Conservation (phyloP, 106 monocot genomes). For the Cymbidium sinense region DNA sequence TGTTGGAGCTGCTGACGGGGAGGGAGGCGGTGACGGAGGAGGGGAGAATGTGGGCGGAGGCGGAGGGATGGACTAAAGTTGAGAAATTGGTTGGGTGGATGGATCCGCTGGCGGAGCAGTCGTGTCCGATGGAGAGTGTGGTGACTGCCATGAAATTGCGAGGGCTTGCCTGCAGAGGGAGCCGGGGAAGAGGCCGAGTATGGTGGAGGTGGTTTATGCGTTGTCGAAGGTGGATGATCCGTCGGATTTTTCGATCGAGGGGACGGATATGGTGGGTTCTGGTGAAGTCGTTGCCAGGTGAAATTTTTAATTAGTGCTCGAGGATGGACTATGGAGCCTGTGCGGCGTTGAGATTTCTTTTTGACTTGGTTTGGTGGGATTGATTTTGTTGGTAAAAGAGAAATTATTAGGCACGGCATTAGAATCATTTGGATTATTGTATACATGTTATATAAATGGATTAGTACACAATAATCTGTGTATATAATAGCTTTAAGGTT, state of each 20-base stretch:
- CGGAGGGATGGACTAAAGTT: slow-evolving; percentile 46
- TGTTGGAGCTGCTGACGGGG: slow-evolving; percentile 75
- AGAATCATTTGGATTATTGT: no score
- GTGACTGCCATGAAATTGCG: slow-evolving; percentile 38
- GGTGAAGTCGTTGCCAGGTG: background rate
- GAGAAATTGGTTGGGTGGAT: slow-evolving; percentile 47
- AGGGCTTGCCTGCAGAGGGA: slow-evolving; percentile 62
- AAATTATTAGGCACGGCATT: no score
- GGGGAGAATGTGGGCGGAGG: slow-evolving; percentile 53
- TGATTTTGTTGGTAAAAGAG: no score
- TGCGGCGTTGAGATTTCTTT: no score
- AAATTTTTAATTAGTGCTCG: no score
- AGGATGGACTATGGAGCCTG: no score
- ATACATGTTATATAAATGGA: no score
- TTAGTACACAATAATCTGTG: no score
- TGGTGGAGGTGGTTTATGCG: slow-evolving; percentile 74
- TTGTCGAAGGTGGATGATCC: slow-evolving; percentile 62
- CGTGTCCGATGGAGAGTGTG: slow-evolving; percentile 39
- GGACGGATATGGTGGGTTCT: background rate
- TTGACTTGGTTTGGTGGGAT: no score
- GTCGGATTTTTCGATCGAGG: slow-evolving; percentile 30
- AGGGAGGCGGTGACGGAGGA: slow-evolving; percentile 31
- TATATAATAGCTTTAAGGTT: no score
- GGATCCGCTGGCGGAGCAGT: slow-evolving; percentile 37
- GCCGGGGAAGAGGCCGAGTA: slow-evolving; percentile 55